Conservation (phyloP, 1,139 yeast species). For the Suhomyces bolitotheri region DNA sequence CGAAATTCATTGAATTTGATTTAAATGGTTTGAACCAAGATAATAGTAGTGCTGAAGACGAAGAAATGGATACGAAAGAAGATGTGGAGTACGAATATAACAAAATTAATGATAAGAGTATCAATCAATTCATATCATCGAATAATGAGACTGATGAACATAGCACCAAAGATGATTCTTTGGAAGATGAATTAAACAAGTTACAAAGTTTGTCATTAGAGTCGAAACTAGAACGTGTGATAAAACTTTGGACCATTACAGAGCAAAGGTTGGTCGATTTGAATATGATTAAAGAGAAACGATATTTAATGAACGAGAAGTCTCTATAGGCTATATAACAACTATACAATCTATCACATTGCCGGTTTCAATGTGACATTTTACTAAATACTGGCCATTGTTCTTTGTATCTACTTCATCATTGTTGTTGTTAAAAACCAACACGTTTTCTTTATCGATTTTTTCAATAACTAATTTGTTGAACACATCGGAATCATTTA, state of each 20-base stretch:
- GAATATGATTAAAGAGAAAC: conserved; percentile 36
- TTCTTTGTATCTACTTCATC: conserved; percentile 25
- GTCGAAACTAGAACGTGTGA: conserved; percentile 54
- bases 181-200: conserved; percentile 29
- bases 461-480: conserved; percentile 1
- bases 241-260: conserved; percentile 62
- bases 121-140: conserved; percentile 9
- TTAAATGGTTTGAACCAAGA: conserved; percentile 12
- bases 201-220: conserved; percentile 33
- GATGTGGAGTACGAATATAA: conserved; percentile 12
- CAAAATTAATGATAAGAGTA: conserved; percentile 13
- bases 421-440: conserved; percentile 31
- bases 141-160: conserved; percentile 13
- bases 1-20: conserved; percentile 22
- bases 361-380: conserved; percentile 68
- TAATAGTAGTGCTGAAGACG: conserved; percentile 11
- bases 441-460: conserved; percentile 20
- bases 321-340: conserved; percentile 13
- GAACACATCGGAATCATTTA: conserved; percentile 45
- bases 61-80: conserved; percentile 5
- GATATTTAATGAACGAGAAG: conserved; percentile 20
- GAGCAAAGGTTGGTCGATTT: conserved; percentile 50
- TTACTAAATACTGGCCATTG: conserved; percentile 57
- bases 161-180: conserved; percentile 20
- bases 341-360: conserved; percentile 54